A percentile compares a stretch with the other conserved stretches of the same genome.
These are phyloP conservation scores for Ophiostoma montium DNA, from an alignment of 2,329 filamentous ascomycete genomes.

Conservation along the genomic window DNA sequence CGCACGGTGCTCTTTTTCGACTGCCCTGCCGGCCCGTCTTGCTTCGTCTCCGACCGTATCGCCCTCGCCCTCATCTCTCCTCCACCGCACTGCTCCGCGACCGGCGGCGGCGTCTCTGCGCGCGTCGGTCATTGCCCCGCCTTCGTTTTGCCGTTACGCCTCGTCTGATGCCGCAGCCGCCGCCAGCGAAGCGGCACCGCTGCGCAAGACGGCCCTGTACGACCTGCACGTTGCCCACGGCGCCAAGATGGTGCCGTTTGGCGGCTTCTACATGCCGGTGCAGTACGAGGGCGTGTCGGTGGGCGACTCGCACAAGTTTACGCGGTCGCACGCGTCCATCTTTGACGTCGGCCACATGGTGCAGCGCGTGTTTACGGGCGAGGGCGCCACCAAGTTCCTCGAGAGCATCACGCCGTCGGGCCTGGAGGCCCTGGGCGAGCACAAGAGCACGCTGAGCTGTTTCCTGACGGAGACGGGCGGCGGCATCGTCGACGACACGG, in stretches of 20 bases:
- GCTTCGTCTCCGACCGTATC: neutral
- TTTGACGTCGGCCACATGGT: constrained; percentile 98
- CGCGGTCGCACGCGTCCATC: constrained; percentile 70
- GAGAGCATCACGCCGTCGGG: constrained; percentile 71
- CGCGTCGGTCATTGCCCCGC: neutral
- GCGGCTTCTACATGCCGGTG: constrained; percentile 83
- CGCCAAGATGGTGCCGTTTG: constrained; percentile 95
- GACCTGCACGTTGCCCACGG: constrained; percentile 45
- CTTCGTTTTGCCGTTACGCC: neutral
- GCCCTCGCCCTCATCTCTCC: neutral
- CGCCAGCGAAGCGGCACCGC: neutral
- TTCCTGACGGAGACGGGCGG: constrained; percentile 60
- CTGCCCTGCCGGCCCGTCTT: neutral
- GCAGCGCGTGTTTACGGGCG: constrained; percentile 72
- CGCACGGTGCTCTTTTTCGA: neutral
- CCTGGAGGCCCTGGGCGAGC: constrained; percentile 45
- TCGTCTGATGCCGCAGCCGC: neutral
- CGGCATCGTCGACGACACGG: constrained; percentile 88
- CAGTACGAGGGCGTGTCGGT: constrained; percentile 70
- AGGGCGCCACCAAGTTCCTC: constrained; percentile 67
- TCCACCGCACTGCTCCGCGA: neutral
- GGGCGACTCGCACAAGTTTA: constrained; percentile 78
- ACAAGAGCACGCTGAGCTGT: constrained; percentile 71
- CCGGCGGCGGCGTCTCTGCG: neutral
- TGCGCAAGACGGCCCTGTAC: constrained; percentile 23